These are phyloP conservation scores for Coemansia sp. DNA, from an alignment of 192 early-diverging fungal genomes.

Conservation along the genomic window DNA sequence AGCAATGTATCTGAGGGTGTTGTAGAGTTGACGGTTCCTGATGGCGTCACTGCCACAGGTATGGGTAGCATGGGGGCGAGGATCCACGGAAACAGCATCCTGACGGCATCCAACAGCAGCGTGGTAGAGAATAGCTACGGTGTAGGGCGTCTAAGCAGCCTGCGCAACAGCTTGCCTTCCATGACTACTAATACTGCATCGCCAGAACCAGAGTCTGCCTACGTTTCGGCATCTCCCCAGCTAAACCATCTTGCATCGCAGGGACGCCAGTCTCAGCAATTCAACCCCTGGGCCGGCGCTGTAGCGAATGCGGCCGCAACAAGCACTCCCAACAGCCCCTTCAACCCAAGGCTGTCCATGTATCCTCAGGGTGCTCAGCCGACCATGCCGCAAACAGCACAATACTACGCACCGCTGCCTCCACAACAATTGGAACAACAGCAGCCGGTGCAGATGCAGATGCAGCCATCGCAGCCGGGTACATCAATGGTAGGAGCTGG, in stretches of 20 bases:
- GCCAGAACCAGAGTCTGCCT: not conserved
- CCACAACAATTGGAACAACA: constrained; percentile 17
- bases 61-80: not conserved
- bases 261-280: not conserved
- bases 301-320: not conserved
- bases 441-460: not conserved
- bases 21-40: not conserved
- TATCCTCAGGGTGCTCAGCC: constrained; percentile 8
- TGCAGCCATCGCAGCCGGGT: not conserved
- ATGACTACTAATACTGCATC: not conserved
- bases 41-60: constrained; percentile 2
- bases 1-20: not conserved
- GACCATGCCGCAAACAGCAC: not conserved
- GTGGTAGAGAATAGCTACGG: not conserved
- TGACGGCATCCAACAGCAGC: not conserved
- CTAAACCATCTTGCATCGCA: not conserved
- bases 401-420: constrained; percentile 4
- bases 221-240: not conserved
- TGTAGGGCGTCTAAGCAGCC: not conserved
- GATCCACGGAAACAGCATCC: not conserved
- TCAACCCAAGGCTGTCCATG: constrained; percentile 2
- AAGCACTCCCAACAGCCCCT: constrained; percentile 5
- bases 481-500: constrained; percentile 4
- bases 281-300: constrained; percentile 28
- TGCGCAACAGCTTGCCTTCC: constrained; percentile 3